phyloP scores from a whole-genome alignment of 371 early-diverging fungal species.

The Dentiscutata heterogama region DNA sequence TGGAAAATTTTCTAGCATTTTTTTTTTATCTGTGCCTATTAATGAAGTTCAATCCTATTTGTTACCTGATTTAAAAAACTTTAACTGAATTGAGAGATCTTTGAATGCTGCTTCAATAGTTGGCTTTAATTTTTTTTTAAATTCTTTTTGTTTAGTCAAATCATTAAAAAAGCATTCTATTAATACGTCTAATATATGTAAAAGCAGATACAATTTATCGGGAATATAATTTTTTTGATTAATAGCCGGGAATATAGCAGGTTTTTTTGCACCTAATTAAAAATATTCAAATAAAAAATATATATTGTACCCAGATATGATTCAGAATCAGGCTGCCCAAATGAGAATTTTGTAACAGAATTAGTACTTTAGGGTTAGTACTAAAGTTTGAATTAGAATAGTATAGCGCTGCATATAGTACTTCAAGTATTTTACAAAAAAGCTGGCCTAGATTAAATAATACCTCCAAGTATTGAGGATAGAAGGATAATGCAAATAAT shows the following conservation, averaged over 20 bases:
- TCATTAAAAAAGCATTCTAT: conserved; percentile 13
- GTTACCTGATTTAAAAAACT: neutral
- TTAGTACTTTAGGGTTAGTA: too few relatives aligned
- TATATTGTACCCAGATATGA: too few relatives aligned
- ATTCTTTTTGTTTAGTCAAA: conserved; percentile 13
- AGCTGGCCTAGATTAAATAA: too few relatives aligned
- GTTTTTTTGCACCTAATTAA: neutral
- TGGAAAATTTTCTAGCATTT: conserved; percentile 15
- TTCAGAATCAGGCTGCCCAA: too few relatives aligned
- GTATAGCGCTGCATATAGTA: too few relatives aligned
- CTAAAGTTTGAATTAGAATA: too few relatives aligned
- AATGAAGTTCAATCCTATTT: neutral
- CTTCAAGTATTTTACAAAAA: too few relatives aligned
- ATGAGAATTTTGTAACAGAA: too few relatives aligned
- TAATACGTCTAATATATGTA: conserved; percentile 17
- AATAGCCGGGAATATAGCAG: neutral
- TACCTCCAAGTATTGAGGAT: too few relatives aligned
- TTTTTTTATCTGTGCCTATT: conserved; percentile 6
- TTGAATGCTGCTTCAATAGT: neutral
- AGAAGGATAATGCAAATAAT: too few relatives aligned
- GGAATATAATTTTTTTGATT: conserved; percentile 9
- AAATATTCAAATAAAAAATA: neutral
- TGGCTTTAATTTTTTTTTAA: neutral
- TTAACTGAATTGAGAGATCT: neutral
- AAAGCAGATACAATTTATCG: neutral